These are phyloP conservation scores for Pestalotiopsis sp. DNA, from an alignment of 2,329 filamentous ascomycete genomes.

Conservation along the genomic window DNA sequence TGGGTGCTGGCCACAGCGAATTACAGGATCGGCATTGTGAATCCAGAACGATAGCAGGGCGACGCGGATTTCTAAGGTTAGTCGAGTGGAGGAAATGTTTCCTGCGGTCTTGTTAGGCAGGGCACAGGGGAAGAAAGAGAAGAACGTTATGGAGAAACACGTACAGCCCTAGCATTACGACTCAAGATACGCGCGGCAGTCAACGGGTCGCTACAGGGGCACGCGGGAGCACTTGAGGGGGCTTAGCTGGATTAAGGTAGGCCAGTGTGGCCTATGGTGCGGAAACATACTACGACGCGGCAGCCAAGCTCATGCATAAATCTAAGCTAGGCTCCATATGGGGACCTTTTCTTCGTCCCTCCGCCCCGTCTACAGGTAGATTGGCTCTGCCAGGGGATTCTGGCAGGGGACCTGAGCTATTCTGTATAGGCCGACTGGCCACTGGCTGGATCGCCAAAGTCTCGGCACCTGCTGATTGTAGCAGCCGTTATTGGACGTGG, in stretches of 20 bases:
- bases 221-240: background rate
- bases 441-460: background rate
- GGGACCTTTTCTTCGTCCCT: background rate
- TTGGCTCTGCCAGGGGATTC: background rate
- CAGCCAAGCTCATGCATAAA: background rate
- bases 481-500: slow-evolving; percentile 2
- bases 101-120: no score
- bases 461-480: slow-evolving; percentile 12
- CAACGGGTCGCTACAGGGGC: background rate
- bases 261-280: background rate
- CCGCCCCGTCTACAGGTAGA: background rate
- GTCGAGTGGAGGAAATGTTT: no score
- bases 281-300: background rate
- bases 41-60: background rate
- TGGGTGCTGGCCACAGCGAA: background rate
- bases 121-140: no score
- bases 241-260: background rate
- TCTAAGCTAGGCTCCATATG: background rate
- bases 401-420: background rate
- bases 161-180: background rate
- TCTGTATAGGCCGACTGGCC: background rate
- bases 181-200: background rate
- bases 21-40: background rate
- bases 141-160: no score
- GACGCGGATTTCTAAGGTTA: background rate